Evolutionary conservation across 139 green algal species (phyloP).

Genomic region (Diplosphaera chodatii): DNA sequence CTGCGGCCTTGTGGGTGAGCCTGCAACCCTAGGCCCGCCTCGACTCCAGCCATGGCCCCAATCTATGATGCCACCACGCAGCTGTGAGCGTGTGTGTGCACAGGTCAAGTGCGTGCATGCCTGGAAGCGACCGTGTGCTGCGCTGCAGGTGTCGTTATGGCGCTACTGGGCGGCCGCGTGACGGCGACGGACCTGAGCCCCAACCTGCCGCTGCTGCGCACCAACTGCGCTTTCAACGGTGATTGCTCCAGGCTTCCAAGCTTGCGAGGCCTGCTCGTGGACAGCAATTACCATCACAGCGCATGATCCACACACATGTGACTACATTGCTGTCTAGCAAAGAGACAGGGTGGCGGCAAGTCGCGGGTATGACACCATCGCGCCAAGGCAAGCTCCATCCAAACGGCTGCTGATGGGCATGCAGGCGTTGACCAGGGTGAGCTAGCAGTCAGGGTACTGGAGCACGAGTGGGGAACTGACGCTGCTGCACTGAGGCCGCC

Average conservation of each 20-base stretch:
- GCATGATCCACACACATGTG: too few species aligned
- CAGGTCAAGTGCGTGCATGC: neutral
- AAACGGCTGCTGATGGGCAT: neutral
- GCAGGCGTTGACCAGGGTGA: neutral
- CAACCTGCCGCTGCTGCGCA: constrained; percentile 51
- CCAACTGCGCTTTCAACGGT: constrained; percentile 50
- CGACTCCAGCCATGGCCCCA: too few species aligned
- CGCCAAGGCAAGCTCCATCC: too few species aligned
- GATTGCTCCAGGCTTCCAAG: neutral
- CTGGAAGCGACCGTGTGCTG: neutral
- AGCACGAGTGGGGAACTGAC: constrained; percentile 33
- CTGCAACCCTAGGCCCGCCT: too few species aligned
- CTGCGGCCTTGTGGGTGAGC: constrained; percentile 53
- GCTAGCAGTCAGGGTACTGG: constrained; percentile 12
- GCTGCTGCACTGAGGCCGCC: constrained; percentile 5
- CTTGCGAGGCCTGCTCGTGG: too few species aligned
- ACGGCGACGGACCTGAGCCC: constrained; percentile 47
- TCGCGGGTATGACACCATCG: too few species aligned
- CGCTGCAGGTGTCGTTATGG: constrained; percentile 42
- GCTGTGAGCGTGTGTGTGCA: neutral
- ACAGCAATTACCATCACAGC: too few species aligned
- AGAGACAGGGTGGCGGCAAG: too few species aligned
- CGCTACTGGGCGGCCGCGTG: constrained; percentile 33
- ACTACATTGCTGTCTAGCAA: too few species aligned
- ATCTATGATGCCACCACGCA: neutral